Base-by-base conservation (phyloP, 225 moss, liverwort and hornwort genomes). In the Straminergon stramineum region DNA sequence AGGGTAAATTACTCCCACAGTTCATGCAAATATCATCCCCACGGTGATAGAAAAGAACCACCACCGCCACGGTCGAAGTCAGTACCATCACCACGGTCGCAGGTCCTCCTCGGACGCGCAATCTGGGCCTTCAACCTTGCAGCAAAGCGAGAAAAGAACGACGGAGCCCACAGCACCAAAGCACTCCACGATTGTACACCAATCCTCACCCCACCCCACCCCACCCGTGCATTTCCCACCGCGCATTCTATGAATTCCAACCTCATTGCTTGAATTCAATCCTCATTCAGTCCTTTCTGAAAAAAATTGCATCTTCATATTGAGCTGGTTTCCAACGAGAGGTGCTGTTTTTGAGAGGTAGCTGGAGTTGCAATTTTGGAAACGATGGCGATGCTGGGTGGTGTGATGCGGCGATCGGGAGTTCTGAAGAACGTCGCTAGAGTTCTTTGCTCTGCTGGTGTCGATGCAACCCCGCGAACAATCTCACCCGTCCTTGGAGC, bases 331-430 rank as follows among this genome's bases (percentile, higher is more conserved):
- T 37, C 37, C 23, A 53, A 55, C 53, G 65, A 35, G 87, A 43
- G 34, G 56, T 26, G 41, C 43, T 87, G 80, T 19, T 58, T 28
- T 34, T 34, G 56, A 43, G 23, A 58, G 57, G 71, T 56, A 61
- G 71, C 73, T 83, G 88, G 34, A 60, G 32, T 51, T 82, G 75
- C 28, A 75, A 68, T 87, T 85, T 63, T 22, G 57, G 37, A 43
- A 71, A 83, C 41, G 35, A 93, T 93, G 93, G 92, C 93, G 90
- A 87, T 90, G 90, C 37, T 82, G n/a, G 87, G 87, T 67, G 84
- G 86, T 21, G 86, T 82, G 28, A 23, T 92, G 92, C 93, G 93
- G 67, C 92, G 92, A 52, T 82, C 90, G 14, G 90, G 92, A 71
- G 61, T 89, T 24, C 3, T 87, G 87, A 90, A 76, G 82, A 90